These are phyloP conservation scores for Thymus mandschuricus DNA, from an alignment of 257 asterid genomes.

Conservation along the genomic window DNA sequence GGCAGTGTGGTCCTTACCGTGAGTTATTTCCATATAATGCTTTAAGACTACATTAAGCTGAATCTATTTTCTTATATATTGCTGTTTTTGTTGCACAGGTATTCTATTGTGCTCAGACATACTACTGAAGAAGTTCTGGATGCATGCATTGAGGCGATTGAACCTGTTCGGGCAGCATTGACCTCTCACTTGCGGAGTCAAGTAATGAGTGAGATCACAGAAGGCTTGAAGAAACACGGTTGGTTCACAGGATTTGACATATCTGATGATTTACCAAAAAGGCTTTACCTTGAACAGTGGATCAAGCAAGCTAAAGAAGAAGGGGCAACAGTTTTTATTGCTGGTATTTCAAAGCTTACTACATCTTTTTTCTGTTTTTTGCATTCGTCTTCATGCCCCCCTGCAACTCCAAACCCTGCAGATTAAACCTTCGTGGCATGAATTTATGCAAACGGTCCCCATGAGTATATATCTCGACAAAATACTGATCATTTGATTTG, in stretches of 20 bases:
- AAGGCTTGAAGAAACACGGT: slow-evolving; percentile 64
- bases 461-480: background rate
- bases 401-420: background rate
- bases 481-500: slow-evolving; percentile 27
- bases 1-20: slow-evolving; percentile 90
- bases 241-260: slow-evolving; percentile 89
- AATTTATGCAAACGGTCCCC: no score
- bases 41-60: background rate
- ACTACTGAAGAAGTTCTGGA: slow-evolving; percentile 94
- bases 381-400: slow-evolving; percentile 6
- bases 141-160: slow-evolving; percentile 85
- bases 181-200: slow-evolving; percentile 70
- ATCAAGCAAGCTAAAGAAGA: slow-evolving; percentile 74
- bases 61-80: slow-evolving; percentile 1
- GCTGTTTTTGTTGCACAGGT: slow-evolving; percentile 50
- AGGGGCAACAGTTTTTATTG: slow-evolving; percentile 80
- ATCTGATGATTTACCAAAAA: slow-evolving; percentile 70
- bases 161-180: slow-evolving; percentile 72
- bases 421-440: no score
- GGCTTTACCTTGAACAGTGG: slow-evolving; percentile 70
- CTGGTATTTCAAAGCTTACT: slow-evolving; percentile 54
- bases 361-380: slow-evolving; percentile 11
- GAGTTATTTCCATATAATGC: slow-evolving; percentile 39
- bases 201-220: slow-evolving; percentile 72
- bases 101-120: slow-evolving; percentile 88